phyloP scores from a whole-genome alignment of 192 early-diverging fungal genomes.

The Dimargaris xerosporica region DNA sequence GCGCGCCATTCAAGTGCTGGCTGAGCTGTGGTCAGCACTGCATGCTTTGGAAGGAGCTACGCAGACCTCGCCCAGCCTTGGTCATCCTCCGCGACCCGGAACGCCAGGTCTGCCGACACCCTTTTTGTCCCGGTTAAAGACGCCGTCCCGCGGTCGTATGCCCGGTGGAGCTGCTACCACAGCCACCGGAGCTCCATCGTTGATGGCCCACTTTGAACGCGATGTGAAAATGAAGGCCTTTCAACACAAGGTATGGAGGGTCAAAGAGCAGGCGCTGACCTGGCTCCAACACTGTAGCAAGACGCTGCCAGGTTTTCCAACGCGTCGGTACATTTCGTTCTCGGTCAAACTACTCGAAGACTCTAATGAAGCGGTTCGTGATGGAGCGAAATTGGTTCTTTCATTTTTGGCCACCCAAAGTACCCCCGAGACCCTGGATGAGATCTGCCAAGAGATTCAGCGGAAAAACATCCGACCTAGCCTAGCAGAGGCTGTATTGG shows the following conservation, averaged over 20 bases:
- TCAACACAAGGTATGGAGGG: slow-evolving; percentile 3
- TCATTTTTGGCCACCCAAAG: not conserved
- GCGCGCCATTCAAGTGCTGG: slow-evolving; percentile 4
- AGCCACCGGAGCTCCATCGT: not conserved
- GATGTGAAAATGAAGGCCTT: slow-evolving; percentile 8
- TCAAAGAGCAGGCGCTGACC: not conserved
- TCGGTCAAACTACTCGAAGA: slow-evolving; percentile 6
- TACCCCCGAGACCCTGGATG: slow-evolving; percentile 3
- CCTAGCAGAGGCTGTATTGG: slow-evolving; percentile 10
- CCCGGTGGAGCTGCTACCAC: not conserved
- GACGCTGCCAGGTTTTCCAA: not conserved
- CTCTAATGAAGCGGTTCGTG: slow-evolving; percentile 5
- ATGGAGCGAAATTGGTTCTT: not conserved
- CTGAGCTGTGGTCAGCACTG: not conserved
- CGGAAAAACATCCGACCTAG: not conserved
- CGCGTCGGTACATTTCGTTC: not conserved
- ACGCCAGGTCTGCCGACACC: not conserved
- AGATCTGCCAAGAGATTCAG: not conserved
- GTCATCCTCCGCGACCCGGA: not conserved
- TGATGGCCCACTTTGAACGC: slow-evolving; percentile 4
- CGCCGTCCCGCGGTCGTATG: not conserved
- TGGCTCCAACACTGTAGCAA: slow-evolving; percentile 6
- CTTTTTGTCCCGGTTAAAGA: not conserved
- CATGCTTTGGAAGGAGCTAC: not conserved
- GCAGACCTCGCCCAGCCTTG: not conserved